Evolutionary conservation across 768 basidiomycete species (phyloP), one percentile per base, ranked within the genome.

Genomic region (Xerocomellus intermedius): DNA sequence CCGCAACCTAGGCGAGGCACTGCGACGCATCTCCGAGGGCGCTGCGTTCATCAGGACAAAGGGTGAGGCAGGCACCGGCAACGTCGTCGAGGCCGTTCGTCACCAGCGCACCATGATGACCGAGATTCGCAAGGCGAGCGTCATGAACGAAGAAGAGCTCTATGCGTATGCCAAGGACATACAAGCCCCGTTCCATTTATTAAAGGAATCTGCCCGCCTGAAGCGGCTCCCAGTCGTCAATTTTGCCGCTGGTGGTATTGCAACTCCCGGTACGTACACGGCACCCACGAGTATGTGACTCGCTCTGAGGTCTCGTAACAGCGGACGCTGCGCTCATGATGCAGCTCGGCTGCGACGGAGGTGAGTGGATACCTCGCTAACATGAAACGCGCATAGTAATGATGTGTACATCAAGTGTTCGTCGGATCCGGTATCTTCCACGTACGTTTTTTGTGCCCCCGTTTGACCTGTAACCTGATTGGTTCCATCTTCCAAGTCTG

Each of bases 1-100:
- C 54, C 87, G 91, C 51, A 87, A 96, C 72, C 84, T 99, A 30
- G 97, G 97, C 50, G 95, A 98, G 73, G 97, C 97, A 4, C 80
- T 99, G 6, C 87, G 97, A 38, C 86, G 97, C 58, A 97, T 99
- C 64, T 91, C 91, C 22, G 97, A 99, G 72, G 97, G 97, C 43
- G 96, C 96, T 2, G 93, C 97, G 0, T 94, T 98, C 82, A 94
- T 99, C 74, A 93, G 97, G 62, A 98, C 96, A 55, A 99, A 98
- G 75, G 96, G 94, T 51, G 89, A 91, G 71, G 88, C 87, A 17
- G 91, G 91, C 19, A 93, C 91, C 0, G 91, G 91, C 39, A 94
- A 94, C 67, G 87, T 93, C 45, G 89, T 93, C 53, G 91, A 94
- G 72, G 97, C 97, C 24, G 97, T 98, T 51, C 85, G 93, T 56